Conservation (phyloP, 768 basidiomycete species). For the Hemileccinum rubropunctum region DNA sequence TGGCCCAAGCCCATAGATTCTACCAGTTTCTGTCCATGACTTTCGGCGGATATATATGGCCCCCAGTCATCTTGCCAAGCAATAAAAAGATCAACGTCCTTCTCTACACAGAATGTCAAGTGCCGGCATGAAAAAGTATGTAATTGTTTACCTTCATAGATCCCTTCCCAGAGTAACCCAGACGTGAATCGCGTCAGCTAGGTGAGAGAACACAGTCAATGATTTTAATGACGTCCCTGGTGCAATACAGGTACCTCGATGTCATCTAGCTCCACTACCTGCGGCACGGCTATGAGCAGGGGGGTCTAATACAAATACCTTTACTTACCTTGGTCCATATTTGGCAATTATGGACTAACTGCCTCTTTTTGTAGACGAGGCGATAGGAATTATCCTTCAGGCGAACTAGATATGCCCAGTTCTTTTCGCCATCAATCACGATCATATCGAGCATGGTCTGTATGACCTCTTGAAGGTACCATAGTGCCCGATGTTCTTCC, state of each 20-base stretch:
- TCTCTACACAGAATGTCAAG: conserved; percentile 13
- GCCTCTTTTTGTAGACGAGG: conserved; percentile 27
- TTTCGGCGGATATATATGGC: conserved; percentile 22
- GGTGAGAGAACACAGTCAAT: background rate
- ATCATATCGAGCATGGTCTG: conserved; percentile 34
- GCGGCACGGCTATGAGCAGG: conserved; percentile 4
- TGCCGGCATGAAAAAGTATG: background rate
- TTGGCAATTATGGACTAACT: conserved; percentile 13
- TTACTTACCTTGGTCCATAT: conserved; percentile 32
- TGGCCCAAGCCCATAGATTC: conserved; percentile 26
- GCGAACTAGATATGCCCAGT: conserved; percentile 34
- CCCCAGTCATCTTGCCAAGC: conserved; percentile 27
- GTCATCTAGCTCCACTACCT: conserved; percentile 31
- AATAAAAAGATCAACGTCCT: conserved; percentile 29
- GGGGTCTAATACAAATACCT: background rate
- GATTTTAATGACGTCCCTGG: background rate
- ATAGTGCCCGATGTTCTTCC: conserved; percentile 23
- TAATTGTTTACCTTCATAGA: conserved; percentile 21
- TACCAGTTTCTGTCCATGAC: conserved; percentile 29
- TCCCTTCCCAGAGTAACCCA: conserved; percentile 27
- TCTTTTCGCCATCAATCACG: conserved; percentile 29
- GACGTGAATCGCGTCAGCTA: conserved; percentile 26
- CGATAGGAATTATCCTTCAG: conserved; percentile 26
- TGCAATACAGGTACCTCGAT: conserved; percentile 23
- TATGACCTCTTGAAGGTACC: conserved; percentile 28